phyloP scores from a whole-genome alignment of 176 grass and related monocot species.

The Eleusine coracana region DNA sequence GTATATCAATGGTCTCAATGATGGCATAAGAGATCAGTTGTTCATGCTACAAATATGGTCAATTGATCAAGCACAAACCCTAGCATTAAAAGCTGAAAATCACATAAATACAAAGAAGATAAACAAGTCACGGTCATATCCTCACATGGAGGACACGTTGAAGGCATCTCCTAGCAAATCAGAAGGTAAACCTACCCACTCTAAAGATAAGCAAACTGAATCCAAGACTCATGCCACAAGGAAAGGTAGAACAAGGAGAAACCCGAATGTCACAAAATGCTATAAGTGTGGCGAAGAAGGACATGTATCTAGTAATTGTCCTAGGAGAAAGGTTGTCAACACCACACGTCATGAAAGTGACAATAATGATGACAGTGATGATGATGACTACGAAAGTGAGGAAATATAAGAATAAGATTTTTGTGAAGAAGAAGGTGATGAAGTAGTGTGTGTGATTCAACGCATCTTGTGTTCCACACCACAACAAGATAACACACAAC shows the following conservation, averaged over 20 bases:
- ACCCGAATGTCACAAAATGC: background rate
- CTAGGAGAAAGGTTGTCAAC: constrained; percentile 20
- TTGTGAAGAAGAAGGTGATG: background rate
- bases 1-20: constrained; percentile 15
- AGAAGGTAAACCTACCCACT: background rate
- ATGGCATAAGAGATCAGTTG: background rate
- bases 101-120: constrained; percentile 1
- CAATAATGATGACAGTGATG: background rate
- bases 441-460: constrained; percentile 11
- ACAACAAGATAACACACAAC: background rate
- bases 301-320: background rate
- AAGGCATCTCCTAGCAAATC: background rate
- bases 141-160: background rate
- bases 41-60: constrained; percentile 13
- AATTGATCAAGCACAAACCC: background rate
- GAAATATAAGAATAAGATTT: background rate
- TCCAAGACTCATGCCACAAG: background rate
- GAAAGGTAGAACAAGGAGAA: background rate
- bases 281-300: background rate
- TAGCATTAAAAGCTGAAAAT: background rate
- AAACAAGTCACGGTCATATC: background rate
- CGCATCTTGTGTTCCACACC: background rate
- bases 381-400: background rate
- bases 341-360: background rate
- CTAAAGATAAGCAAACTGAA: background rate